A percentile compares a stretch with the other conserved stretches of the same genome.
These are phyloP conservation scores for Cyberlindnera bimundalis DNA, from an alignment of 805 yeast species.

Conservation along the genomic window DNA sequence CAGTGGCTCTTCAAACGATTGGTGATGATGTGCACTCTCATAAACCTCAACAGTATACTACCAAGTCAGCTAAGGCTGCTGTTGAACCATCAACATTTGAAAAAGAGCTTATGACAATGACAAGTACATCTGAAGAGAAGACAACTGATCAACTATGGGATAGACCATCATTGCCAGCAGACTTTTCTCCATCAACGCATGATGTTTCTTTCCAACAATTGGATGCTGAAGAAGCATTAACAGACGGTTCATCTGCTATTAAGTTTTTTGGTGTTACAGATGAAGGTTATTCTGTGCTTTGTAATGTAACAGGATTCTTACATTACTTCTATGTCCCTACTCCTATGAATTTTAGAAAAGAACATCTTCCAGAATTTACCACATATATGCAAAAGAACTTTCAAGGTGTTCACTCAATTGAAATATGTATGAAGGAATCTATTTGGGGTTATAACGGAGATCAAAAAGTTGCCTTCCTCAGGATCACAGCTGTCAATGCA, in stretches of 20 bases:
- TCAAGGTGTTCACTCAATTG: slow-evolving; percentile 63
- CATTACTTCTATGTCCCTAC: slow-evolving; percentile 93
- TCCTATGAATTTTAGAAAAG: slow-evolving; percentile 68
- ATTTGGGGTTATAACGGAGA: slow-evolving; percentile 93
- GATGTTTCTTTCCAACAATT: slow-evolving; percentile 84
- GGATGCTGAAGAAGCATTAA: slow-evolving; percentile 83
- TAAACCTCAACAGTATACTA: slow-evolving; percentile 28
- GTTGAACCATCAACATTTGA: slow-evolving; percentile 48
- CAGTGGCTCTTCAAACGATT: slow-evolving; percentile 21
- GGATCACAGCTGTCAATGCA: slow-evolving; percentile 65
- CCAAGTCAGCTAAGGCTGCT: slow-evolving; percentile 27
- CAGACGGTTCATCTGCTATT: slow-evolving; percentile 58
- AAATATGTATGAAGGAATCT: slow-evolving; percentile 70
- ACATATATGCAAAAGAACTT: slow-evolving; percentile 42
- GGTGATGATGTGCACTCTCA: slow-evolving; percentile 22
- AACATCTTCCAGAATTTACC: slow-evolving; percentile 46
- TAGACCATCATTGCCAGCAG: slow-evolving; percentile 53
- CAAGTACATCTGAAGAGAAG: slow-evolving; percentile 31
- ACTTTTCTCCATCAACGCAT: slow-evolving; percentile 42
- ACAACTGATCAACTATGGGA: slow-evolving; percentile 41
- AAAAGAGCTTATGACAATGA: slow-evolving; percentile 45
- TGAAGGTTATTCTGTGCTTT: slow-evolving; percentile 83
- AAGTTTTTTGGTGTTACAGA: slow-evolving; percentile 91
- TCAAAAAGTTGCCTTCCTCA: slow-evolving; percentile 72
- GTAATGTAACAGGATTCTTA: slow-evolving; percentile 83